Evolutionary conservation across 768 basidiomycete genomes (phyloP).

Genomic region (Chlorophyllum brunneum): DNA sequence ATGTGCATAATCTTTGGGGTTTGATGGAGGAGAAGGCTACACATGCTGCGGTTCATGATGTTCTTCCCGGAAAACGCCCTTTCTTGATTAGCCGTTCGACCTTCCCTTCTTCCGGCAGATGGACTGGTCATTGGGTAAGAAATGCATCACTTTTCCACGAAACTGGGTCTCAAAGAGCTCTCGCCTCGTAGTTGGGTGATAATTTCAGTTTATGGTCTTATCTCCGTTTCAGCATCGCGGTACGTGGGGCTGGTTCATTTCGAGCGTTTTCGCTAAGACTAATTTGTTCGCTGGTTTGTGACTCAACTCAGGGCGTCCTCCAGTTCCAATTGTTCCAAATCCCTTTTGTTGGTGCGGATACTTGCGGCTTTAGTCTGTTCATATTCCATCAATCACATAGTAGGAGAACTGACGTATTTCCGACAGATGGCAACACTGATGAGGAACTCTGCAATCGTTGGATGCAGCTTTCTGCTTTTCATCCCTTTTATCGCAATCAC

Average conservation of each 20-base stretch:
- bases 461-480: constrained; percentile 84
- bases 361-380: constrained; percentile 57
- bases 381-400: constrained; percentile 17
- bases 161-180: constrained; percentile 10
- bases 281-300: constrained; percentile 6
- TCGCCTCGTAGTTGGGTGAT: constrained; percentile 58
- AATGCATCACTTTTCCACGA: constrained; percentile 8
- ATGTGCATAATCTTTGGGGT: constrained; percentile 70
- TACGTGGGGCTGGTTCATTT: constrained; percentile 21
- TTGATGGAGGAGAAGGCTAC: constrained; percentile 69
- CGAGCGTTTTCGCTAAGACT: constrained; percentile 1
- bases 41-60: constrained; percentile 48
- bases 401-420: constrained; percentile 6
- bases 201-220: constrained; percentile 75
- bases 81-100: constrained; percentile 72
- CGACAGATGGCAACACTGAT: constrained; percentile 55
- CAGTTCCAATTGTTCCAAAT: constrained; percentile 85
- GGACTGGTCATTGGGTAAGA: constrained; percentile 70
- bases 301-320: constrained; percentile 52
- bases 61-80: constrained; percentile 59
- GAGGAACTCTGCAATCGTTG: constrained; percentile 82
- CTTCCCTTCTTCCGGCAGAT: constrained; percentile 63
- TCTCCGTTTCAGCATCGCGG: constrained; percentile 57
- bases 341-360: constrained; percentile 81
- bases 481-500: constrained; percentile 82